A percentile compares a stretch with the other conserved stretches of the same genome.
Evolutionary conservation across 805 yeast genomes (phyloP).

Genomic region (Metschnikowia baotianmanensis): DNA sequence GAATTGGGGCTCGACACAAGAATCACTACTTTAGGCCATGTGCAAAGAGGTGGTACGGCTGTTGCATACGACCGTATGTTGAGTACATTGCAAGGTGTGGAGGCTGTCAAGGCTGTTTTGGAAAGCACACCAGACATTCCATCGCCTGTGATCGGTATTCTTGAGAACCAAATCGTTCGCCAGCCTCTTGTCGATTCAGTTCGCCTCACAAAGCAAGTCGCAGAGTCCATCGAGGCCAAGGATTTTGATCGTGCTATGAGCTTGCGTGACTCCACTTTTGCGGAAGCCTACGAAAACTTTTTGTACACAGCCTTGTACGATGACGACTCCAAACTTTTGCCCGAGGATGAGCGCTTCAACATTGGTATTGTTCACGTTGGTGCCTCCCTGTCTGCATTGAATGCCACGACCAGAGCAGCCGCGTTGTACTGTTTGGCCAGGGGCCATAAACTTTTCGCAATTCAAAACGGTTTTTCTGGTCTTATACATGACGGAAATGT

Average conservation of each 20-base stretch:
- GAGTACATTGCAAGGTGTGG: slow-evolving; percentile 96
- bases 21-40: slow-evolving; percentile 94
- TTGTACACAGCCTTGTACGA: slow-evolving; percentile 64
- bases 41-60: slow-evolving; percentile 98
- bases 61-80: slow-evolving; percentile 90
- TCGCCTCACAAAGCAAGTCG: slow-evolving; percentile 81
- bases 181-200: slow-evolving; percentile 90
- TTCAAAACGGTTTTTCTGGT: slow-evolving; percentile 74
- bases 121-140: slow-evolving; percentile 88
- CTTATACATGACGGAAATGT: slow-evolving; percentile 62
- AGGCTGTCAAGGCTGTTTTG: slow-evolving; percentile 91
- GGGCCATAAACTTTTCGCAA: slow-evolving; percentile 71
- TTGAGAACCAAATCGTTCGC: slow-evolving; percentile 83
- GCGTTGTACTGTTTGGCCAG: slow-evolving; percentile 72
- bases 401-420: slow-evolving; percentile 73
- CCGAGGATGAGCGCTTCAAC: slow-evolving; percentile 54
- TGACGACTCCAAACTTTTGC: slow-evolving; percentile 47
- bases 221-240: slow-evolving; percentile 73
- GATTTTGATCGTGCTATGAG: slow-evolving; percentile 86
- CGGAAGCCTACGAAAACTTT: slow-evolving; percentile 50
- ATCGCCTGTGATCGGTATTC: slow-evolving; percentile 89
- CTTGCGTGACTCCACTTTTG: slow-evolving; percentile 83
- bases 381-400: slow-evolving; percentile 78
- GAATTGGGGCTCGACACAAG: slow-evolving; percentile 90
- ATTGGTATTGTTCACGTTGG: slow-evolving; percentile 76